phyloP scores from a whole-genome alignment of 179 eudicot genomes.

The Silene noctiflora region DNA sequence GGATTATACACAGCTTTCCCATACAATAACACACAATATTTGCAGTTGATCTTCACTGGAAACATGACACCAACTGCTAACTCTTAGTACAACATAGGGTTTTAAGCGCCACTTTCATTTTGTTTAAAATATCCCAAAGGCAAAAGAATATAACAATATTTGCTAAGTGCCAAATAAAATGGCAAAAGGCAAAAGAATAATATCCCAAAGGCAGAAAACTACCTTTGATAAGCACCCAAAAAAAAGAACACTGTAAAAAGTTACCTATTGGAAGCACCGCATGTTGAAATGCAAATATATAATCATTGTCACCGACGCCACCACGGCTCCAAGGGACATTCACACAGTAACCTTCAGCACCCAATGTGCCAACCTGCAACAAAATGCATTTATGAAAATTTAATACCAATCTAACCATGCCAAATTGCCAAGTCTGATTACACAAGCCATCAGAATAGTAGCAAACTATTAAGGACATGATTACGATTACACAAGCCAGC shows the following conservation, averaged over 20 bases:
- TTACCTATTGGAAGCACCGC: conserved; percentile 90
- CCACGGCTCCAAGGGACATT: conserved; percentile 95
- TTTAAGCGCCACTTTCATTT: background rate
- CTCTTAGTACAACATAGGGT: background rate
- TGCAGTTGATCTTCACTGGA: background rate
- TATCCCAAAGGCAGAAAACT: too few relatives aligned
- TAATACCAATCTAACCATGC: background rate
- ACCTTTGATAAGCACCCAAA: background rate
- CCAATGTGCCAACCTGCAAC: conserved; percentile 78
- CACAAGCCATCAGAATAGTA: background rate
- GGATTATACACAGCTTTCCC: background rate
- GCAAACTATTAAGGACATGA: background rate
- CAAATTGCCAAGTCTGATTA: background rate
- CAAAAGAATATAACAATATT: too few relatives aligned
- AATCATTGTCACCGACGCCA: conserved; percentile 91
- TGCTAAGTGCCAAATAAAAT: too few relatives aligned
- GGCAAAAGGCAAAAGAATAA: background rate
- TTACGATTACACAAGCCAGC: conserved; percentile 4
- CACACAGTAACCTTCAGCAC: conserved; percentile 95
- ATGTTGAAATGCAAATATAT: conserved; percentile 81
- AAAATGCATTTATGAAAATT: conserved; percentile 8
- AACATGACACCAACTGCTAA: background rate
- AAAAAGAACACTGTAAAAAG: background rate
- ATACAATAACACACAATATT: background rate
- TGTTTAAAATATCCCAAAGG: background rate